Evolutionary conservation across 306 rosid species (phyloP), one percentile per base, ranked within the genome.

Genomic region (Quercus parvula): DNA sequence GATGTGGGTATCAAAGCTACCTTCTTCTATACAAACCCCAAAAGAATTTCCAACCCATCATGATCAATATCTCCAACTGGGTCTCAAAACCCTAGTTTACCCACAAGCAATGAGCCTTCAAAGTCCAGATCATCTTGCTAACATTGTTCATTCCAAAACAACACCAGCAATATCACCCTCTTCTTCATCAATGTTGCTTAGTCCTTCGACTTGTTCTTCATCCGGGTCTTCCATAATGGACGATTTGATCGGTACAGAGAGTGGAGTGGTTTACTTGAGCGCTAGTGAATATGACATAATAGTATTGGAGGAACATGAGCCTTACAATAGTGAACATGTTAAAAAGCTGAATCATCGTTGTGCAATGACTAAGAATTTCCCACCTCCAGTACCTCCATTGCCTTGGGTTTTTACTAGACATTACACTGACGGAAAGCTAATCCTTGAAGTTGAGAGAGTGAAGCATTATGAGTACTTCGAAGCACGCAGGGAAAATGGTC

Each of bases 241-340:
- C 19, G 97, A 92, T 59, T 22, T 88, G 70, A 87, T 92, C 1
- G 98, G 98, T 19, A 70, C 94, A 1, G 96, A 92, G 74, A 94
- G 94, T 17, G 97, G 94, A 0, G 90, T 49, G 4, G 54, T 89
- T 27, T 83, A 51, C 83, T 77, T 87, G 85, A 69, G 63, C 51
- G 22, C 68, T 6, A 74, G 54, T 3, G 6, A 49, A 1, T 80
- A 70, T 2, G 86, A 81, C 5, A 14, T 27, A 15, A 75, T 64
- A 54, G 72, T 55, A 44, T 5, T 61, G n/a, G 56, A 30, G 19
- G 28, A 57, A 24, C 11, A 22, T 19, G 61, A 58, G 46, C 13
- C 38, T 14, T 13, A n/a, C 6, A 1, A 4, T 8, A 17, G 15
- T 2, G 14, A 14, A 5, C n/a, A 51, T 51, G 25, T 22, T 14